Percentiles rank a stretch among this genome's conserved stretches.
Conservation (phyloP, 139 green algal genomes). For the Chlorella sp. region DNA sequence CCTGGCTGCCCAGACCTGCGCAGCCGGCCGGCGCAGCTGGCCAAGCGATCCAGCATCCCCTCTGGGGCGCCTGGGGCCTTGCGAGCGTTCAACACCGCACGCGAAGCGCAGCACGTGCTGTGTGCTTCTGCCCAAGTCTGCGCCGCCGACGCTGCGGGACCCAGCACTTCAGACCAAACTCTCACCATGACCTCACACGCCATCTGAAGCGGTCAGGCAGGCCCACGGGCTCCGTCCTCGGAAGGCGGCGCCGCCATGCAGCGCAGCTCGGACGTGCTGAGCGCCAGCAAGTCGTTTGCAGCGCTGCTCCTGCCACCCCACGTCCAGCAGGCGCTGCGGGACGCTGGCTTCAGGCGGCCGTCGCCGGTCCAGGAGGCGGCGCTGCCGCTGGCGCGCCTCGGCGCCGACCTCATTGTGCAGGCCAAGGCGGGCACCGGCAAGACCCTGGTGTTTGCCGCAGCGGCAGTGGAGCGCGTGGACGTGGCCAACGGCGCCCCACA, state of each 20-base stretch:
- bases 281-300: conserved; percentile 58
- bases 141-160: too few species aligned
- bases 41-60: too few species aligned
- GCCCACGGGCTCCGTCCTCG: neutral
- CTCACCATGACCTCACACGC: too few species aligned
- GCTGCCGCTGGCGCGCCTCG: conserved; percentile 77
- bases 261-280: conserved; percentile 50
- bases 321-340: conserved; percentile 58
- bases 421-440: conserved; percentile 92
- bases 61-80: too few species aligned
- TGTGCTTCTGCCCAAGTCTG: too few species aligned
- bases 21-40: too few species aligned
- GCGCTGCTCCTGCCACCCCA: conserved; percentile 67
- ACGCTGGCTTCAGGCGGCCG: conserved; percentile 68
- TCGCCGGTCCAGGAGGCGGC: conserved; percentile 81
- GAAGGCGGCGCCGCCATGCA: neutral
- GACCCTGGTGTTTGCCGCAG: conserved; percentile 79
- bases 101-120: too few species aligned
- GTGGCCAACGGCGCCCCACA: conserved; percentile 47
- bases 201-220: too few species aligned
- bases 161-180: too few species aligned
- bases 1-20: too few species aligned
- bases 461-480: conserved; percentile 62
- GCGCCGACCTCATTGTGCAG: conserved; percentile 86
- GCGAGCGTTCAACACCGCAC: too few species aligned